A percentile compares a stretch with the other conserved stretches of the same genome.
Conservation (phyloP, 2,329 filamentous ascomycete genomes). For the Xylariaceae sp. region DNA sequence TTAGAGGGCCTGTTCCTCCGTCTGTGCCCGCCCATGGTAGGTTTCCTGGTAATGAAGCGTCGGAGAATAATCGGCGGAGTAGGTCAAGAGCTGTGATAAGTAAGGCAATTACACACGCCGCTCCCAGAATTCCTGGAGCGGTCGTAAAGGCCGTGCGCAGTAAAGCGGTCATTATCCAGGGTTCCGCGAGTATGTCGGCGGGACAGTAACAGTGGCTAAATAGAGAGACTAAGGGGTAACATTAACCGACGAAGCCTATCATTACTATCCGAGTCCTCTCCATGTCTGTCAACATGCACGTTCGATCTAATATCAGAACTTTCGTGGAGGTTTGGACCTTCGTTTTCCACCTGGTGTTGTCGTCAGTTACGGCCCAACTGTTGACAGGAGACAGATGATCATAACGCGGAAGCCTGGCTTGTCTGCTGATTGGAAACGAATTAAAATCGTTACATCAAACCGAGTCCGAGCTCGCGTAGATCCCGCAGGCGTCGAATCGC, state of each 20-base stretch:
- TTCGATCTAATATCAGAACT: not conserved
- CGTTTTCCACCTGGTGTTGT: not conserved
- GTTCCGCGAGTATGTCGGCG: not conserved
- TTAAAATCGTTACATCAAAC: not conserved
- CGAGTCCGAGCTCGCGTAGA: not conserved
- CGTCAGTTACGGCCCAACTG: not conserved
- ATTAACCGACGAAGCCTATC: not conserved
- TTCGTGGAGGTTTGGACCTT: not conserved
- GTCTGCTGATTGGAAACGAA: not conserved
- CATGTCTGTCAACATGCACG: not conserved
- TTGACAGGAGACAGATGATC: not conserved
- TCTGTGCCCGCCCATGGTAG: constrained; percentile 30
- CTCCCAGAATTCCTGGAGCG: constrained; percentile 1
- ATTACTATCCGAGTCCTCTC: not conserved
- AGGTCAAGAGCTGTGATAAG: constrained; percentile 21
- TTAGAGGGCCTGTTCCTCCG: constrained; percentile 8
- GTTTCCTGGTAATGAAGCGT: constrained; percentile 23
- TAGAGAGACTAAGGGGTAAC: not conserved
- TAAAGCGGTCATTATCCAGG: constrained; percentile 9
- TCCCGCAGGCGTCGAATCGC: not conserved
- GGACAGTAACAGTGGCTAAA: not conserved
- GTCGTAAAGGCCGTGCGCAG: not conserved
- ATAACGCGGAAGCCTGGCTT: constrained; percentile 2
- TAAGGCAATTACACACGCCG: constrained; percentile 6
- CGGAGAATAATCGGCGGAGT: constrained; percentile 27